A percentile compares a stretch with the other conserved stretches of the same genome.
phyloP scores from a whole-genome alignment of 805 yeast species.

The Metschnikowia kofuensis region DNA sequence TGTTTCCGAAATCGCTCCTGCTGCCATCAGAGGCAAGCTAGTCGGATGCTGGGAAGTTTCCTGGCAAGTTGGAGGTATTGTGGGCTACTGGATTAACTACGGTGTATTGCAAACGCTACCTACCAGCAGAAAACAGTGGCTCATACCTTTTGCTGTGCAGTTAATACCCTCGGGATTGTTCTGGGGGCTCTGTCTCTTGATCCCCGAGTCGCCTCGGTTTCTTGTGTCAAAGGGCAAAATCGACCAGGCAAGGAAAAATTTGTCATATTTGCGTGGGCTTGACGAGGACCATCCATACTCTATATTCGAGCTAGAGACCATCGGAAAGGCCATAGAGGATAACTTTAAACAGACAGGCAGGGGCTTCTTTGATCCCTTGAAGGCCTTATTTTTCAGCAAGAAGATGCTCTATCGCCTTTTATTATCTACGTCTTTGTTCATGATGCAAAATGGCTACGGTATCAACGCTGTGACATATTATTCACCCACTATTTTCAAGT shows the following conservation, averaged over 20 bases:
- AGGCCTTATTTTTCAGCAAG: slow-evolving; percentile 27
- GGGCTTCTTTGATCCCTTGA: slow-evolving; percentile 41
- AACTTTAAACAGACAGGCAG: slow-evolving; percentile 31
- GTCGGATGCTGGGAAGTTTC: slow-evolving; percentile 48
- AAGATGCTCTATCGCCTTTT: slow-evolving; percentile 34
- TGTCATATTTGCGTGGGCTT: slow-evolving; percentile 39
- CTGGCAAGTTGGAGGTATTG: slow-evolving; percentile 48
- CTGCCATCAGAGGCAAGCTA: slow-evolving; percentile 44
- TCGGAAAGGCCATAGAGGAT: slow-evolving; percentile 24
- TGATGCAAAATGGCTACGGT: slow-evolving; percentile 47
- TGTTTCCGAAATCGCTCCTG: slow-evolving; percentile 44
- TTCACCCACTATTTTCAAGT: slow-evolving; percentile 49
- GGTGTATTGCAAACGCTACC: slow-evolving; percentile 40
- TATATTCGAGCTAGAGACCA: slow-evolving; percentile 34
- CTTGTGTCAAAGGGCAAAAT: slow-evolving; percentile 33
- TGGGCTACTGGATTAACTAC: slow-evolving; percentile 51
- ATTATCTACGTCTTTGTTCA: slow-evolving; percentile 36
- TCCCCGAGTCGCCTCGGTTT: slow-evolving; percentile 49
- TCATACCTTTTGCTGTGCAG: slow-evolving; percentile 47
- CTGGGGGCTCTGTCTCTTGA: slow-evolving; percentile 35
- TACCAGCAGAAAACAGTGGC: slow-evolving; percentile 39
- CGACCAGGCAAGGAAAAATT: slow-evolving; percentile 30
- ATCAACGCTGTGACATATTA: slow-evolving; percentile 52
- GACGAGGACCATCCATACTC: slow-evolving; percentile 38
- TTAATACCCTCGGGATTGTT: slow-evolving; percentile 44